phyloP scores from a whole-genome alignment of 2,329 filamentous ascomycete species.

The Xylariaceae sp. region DNA sequence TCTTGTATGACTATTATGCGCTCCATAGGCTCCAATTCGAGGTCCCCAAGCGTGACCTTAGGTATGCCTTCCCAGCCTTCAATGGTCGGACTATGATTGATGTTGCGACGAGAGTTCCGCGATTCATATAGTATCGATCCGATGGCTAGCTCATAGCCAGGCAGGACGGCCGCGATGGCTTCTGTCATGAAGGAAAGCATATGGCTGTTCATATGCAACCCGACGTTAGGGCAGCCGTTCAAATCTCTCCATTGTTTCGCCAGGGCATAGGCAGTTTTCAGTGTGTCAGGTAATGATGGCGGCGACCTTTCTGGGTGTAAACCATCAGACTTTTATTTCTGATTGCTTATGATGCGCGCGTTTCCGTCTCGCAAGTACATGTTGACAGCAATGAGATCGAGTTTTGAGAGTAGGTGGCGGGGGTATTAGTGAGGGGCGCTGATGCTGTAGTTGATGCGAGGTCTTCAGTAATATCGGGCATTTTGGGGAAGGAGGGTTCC shows the following conservation, averaged over 20 bases:
- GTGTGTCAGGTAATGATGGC: conserved; percentile 1
- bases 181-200: conserved; percentile 14
- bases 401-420: no score
- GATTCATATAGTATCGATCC: neutral
- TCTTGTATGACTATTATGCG: conserved; percentile 11
- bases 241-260: conserved; percentile 15
- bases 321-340: no score
- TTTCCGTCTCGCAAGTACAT: no score
- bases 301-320: no score
- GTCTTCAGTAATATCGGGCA: no score
- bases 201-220: conserved; percentile 7
- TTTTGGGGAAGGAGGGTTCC: no score
- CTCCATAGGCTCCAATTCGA: conserved; percentile 13
- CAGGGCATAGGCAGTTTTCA: conserved; percentile 7
- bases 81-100: neutral
- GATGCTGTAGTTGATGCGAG: no score
- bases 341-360: no score
- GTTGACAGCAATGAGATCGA: no score
- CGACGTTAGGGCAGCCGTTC: conserved; percentile 16
- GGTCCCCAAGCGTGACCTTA: conserved; percentile 3
- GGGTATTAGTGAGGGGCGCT: no score
- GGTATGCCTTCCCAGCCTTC: neutral
- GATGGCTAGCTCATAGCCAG: conserved; percentile 9
- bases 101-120: neutral
- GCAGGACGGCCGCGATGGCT: conserved; percentile 8